Conservation (phyloP, 225 moss, liverwort and hornwort species). For the Bryoerythrophyllum caledonicum region DNA sequence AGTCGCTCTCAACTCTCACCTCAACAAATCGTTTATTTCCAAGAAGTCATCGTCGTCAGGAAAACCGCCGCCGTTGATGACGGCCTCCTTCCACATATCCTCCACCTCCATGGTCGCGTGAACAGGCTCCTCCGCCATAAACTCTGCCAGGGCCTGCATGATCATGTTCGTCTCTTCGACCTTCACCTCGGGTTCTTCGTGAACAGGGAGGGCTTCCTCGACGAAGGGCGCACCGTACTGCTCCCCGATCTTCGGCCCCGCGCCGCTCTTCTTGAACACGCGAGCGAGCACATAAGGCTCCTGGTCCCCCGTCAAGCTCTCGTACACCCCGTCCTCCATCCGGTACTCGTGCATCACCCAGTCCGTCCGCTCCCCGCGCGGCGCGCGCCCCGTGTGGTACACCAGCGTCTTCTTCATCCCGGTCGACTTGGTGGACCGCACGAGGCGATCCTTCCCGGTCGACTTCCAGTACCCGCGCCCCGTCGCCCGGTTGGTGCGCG, state of each 20-base stretch:
- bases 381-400: background rate
- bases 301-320: background rate
- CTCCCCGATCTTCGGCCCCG: background rate
- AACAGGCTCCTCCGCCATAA: background rate
- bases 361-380: background rate
- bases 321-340: background rate
- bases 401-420: background rate
- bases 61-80: background rate
- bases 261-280: background rate
- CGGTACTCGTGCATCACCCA: background rate
- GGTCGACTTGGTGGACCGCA: background rate
- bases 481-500: background rate
- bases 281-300: background rate
- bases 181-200: background rate
- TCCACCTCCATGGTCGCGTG: background rate
- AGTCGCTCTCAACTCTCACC: background rate
- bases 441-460: background rate
- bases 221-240: background rate
- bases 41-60: background rate
- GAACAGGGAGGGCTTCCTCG: background rate
- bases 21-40: background rate
- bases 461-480: background rate
- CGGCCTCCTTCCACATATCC: background rate
- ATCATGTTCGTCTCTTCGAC: background rate
- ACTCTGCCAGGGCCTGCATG: background rate